A percentile compares a stretch with the other conserved stretches of the same genome.
Conservation (phyloP, 1,284 basidiomycete genomes). For the Ganoderma meredithae region DNA sequence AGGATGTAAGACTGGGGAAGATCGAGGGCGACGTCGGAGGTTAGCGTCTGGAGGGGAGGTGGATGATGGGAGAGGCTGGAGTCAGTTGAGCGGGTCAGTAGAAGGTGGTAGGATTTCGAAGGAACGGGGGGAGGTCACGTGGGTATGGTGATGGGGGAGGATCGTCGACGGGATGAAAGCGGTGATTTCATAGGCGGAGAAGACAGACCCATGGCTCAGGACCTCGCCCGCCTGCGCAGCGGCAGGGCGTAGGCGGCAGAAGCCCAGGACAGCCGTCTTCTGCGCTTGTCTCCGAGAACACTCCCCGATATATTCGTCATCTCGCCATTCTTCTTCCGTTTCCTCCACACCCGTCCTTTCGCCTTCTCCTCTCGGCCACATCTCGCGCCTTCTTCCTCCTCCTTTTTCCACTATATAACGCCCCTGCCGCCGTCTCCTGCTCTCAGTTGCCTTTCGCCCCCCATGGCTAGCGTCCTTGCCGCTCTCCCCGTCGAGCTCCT, state of each 20-base stretch:
- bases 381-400: constrained; percentile 10
- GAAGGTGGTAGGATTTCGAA: constrained; percentile 6
- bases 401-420: constrained; percentile 13
- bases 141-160: constrained; percentile 17
- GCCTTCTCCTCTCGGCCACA: constrained; percentile 12
- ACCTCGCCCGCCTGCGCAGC: constrained; percentile 4
- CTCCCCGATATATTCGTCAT: constrained; percentile 13
- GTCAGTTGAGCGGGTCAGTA: constrained; percentile 12
- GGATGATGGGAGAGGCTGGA: background rate
- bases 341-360: constrained; percentile 12
- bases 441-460: constrained; percentile 4
- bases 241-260: constrained; percentile 8
- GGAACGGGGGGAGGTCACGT: constrained; percentile 22
- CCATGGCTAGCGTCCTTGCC: constrained; percentile 38
- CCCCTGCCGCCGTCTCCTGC: constrained; percentile 11
- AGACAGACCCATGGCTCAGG: constrained; percentile 3
- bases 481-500: constrained; percentile 44
- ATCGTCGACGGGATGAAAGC: constrained; percentile 28
- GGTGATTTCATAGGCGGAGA: constrained; percentile 18
- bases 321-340: background rate
- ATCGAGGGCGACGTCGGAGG: background rate
- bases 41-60: background rate
- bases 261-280: constrained; percentile 1
- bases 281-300: constrained; percentile 15
- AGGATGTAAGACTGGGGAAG: constrained; percentile 18